phyloP scores from a whole-genome alignment of 371 early-diverging fungal genomes.

The Mortierella sp. region DNA sequence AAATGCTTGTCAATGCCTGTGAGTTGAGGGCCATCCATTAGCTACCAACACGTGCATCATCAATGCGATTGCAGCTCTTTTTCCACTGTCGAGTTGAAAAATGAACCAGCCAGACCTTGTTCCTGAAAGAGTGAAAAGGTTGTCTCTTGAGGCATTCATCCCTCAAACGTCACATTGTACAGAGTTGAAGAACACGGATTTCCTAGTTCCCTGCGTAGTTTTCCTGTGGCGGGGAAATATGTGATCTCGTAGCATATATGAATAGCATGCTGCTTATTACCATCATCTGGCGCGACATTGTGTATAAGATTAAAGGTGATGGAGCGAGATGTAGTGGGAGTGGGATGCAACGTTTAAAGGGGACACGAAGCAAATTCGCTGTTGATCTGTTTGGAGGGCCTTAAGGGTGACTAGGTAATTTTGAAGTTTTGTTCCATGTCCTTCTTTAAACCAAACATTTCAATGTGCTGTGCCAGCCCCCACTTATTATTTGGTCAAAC shows the following conservation, averaged over 20 bases:
- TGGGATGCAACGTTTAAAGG: conserved; percentile 2
- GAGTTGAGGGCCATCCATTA: background rate
- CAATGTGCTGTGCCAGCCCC: conserved; percentile 1
- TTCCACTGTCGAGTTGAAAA: background rate
- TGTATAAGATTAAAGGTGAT: conserved; percentile 8
- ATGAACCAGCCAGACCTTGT: background rate
- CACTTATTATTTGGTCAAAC: background rate
- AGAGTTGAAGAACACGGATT: background rate
- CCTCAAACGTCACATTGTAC: conserved; percentile 13
- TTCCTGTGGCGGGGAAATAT: background rate
- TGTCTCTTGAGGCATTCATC: background rate
- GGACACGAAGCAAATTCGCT: conserved; percentile 7
- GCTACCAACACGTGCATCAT: background rate
- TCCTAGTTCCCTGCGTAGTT: background rate
- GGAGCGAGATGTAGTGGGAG: conserved; percentile 11
- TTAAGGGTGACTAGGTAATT: conserved; percentile 16
- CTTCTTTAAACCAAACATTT: conserved; percentile 10
- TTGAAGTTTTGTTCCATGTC: conserved; percentile 21
- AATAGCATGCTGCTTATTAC: conserved; percentile 18
- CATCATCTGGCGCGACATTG: conserved; percentile 59
- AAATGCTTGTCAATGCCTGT: background rate
- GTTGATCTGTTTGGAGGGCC: conserved; percentile 20
- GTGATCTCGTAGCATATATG: background rate
- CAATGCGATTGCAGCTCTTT: background rate
- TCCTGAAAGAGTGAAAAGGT: background rate